These are phyloP conservation scores for Microdochium trichocladiopsis DNA, from an alignment of 2,329 filamentous ascomycete genomes.

Conservation along the genomic window DNA sequence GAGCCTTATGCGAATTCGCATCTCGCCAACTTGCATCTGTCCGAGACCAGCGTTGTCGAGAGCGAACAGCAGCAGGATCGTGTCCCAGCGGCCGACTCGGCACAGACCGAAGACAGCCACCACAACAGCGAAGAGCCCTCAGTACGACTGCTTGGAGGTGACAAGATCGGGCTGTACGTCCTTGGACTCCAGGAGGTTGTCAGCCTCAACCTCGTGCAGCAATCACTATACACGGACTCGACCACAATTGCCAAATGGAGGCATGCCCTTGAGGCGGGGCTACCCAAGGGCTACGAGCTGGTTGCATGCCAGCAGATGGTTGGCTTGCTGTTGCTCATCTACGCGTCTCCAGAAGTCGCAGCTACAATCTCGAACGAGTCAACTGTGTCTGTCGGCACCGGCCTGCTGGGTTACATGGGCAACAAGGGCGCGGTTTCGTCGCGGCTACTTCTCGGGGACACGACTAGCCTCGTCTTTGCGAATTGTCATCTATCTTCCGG, in stretches of 20 bases:
- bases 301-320: slow-evolving; percentile 80
- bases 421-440: slow-evolving; percentile 90
- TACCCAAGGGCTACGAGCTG: slow-evolving; percentile 71
- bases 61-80: slow-evolving; percentile 16
- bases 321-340: slow-evolving; percentile 77
- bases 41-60: slow-evolving; percentile 29
- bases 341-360: slow-evolving; percentile 71
- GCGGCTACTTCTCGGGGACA: slow-evolving; percentile 74
- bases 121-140: slow-evolving; percentile 10
- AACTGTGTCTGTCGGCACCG: slow-evolving; percentile 78
- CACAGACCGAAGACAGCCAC: slow-evolving; percentile 30
- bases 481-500: slow-evolving; percentile 91
- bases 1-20: slow-evolving; percentile 56
- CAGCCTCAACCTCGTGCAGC: slow-evolving; percentile 71
- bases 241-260: slow-evolving; percentile 73
- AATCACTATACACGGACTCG: slow-evolving; percentile 72
- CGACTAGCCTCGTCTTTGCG: slow-evolving; percentile 80
- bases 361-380: slow-evolving; percentile 75
- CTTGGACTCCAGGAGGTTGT: slow-evolving; percentile 90
- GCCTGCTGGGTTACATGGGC: slow-evolving; percentile 85
- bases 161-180: slow-evolving; percentile 82
- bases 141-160: slow-evolving; percentile 44
- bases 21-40: slow-evolving; percentile 47
- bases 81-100: slow-evolving; percentile 33
- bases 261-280: slow-evolving; percentile 60